These are phyloP conservation scores for Penicillium sp. DNA, from an alignment of 2,329 filamentous ascomycete species.

Conservation along the genomic window DNA sequence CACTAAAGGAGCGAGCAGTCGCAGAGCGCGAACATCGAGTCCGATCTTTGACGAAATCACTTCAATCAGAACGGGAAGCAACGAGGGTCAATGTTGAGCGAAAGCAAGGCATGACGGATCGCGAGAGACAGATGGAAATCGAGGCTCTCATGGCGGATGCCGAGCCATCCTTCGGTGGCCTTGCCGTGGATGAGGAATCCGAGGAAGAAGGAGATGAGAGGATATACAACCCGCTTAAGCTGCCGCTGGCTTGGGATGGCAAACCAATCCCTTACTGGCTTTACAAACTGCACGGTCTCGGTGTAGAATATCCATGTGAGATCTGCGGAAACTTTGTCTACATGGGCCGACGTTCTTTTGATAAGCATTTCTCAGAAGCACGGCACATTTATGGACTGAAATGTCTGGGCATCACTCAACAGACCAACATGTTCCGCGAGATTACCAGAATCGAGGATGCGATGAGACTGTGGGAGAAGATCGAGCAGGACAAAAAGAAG, in stretches of 20 bases:
- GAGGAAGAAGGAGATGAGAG: constrained; percentile 77
- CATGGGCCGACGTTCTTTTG: constrained; percentile 91
- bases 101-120: constrained; percentile 94
- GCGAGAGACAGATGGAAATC: constrained; percentile 88
- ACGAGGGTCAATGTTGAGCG: constrained; percentile 94
- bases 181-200: constrained; percentile 54
- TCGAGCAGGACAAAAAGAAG: constrained; percentile 78
- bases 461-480: constrained; percentile 84
- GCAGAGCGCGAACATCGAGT: constrained; percentile 85
- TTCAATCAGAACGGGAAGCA: constrained; percentile 83
- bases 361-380: constrained; percentile 97
- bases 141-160: constrained; percentile 73
- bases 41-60: constrained; percentile 71
- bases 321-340: constrained; percentile 99
- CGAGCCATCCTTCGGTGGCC: constrained; percentile 33
- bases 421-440: constrained; percentile 85
- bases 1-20: constrained; percentile 82
- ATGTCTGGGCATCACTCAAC: constrained; percentile 81
- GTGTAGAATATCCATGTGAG: constrained; percentile 92
- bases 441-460: constrained; percentile 92
- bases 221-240: constrained; percentile 94
- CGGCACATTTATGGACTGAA: constrained; percentile 90
- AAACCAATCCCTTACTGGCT: constrained; percentile 99
- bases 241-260: constrained; percentile 95
- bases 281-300: constrained; percentile 92